Conservation (phyloP, 495 filamentous ascomycete species). For the Rusavskia elegans region DNA sequence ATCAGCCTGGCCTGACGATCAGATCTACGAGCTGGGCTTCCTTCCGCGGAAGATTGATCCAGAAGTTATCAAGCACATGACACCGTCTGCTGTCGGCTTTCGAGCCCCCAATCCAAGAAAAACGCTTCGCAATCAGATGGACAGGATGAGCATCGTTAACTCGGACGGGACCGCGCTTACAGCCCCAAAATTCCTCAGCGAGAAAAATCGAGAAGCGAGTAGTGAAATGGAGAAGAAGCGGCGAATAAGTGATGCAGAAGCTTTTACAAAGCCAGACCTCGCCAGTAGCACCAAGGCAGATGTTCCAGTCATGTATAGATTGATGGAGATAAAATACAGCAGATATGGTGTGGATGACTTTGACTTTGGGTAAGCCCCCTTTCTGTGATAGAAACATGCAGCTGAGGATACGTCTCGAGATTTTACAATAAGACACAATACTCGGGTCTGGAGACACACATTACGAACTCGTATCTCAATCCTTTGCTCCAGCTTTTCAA, state of each 20-base stretch:
- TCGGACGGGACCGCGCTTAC: constrained; percentile 36
- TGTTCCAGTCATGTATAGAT: constrained; percentile 71
- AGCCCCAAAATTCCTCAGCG: constrained; percentile 81
- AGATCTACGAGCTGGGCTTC: constrained; percentile 67
- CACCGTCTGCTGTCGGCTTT: constrained; percentile 50
- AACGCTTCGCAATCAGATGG: constrained; percentile 62
- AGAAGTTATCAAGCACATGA: constrained; percentile 49
- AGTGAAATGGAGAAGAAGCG: constrained; percentile 19
- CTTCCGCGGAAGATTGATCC: constrained; percentile 64
- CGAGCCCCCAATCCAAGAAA: constrained; percentile 67
- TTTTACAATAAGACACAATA: constrained; percentile 85
- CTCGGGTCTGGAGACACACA: constrained; percentile 90
- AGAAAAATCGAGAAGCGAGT: constrained; percentile 56
- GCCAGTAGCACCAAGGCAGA: constrained; percentile 48
- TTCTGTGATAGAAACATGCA: not conserved
- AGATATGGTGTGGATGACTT: constrained; percentile 96
- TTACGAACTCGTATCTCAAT: constrained; percentile 91
- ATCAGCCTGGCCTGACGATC: constrained; percentile 77
- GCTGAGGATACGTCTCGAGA: constrained; percentile 23
- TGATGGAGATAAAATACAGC: constrained; percentile 92
- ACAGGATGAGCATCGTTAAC: constrained; percentile 45
- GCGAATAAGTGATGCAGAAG: constrained; percentile 45
- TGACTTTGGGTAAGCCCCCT: constrained; percentile 65
- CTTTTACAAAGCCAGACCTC: constrained; percentile 42
- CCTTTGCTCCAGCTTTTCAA: constrained; percentile 80